Evolutionary conservation across 441 rosid species (phyloP).

Genomic region (Euphorbia celastroides): DNA sequence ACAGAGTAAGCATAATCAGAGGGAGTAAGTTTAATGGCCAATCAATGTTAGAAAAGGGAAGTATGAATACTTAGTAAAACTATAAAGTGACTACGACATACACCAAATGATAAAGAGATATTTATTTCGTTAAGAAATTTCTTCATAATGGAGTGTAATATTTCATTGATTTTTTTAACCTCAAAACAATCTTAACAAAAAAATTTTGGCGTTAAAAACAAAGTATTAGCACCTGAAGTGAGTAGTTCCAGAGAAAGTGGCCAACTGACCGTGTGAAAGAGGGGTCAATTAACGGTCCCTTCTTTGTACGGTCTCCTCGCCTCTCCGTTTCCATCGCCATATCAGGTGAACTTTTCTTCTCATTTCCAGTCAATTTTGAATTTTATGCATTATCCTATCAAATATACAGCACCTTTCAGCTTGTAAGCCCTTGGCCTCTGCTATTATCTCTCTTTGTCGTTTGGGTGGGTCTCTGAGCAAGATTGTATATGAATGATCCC

Average conservation of each 20-base stretch:
- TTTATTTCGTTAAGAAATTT: too few species aligned
- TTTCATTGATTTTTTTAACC: too few species aligned
- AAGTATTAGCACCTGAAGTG: too few species aligned
- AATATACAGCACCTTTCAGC: neutral
- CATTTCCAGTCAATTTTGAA: neutral
- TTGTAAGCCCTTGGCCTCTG: neutral
- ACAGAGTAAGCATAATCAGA: too few species aligned
- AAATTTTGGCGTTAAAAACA: too few species aligned
- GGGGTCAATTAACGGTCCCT: neutral
- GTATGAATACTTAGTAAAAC: too few species aligned
- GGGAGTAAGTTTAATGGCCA: too few species aligned
- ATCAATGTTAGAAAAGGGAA: too few species aligned
- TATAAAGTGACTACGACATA: too few species aligned
- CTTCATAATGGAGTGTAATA: too few species aligned
- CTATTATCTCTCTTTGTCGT: neutral
- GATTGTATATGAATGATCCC: neutral
- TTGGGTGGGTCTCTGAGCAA: conserved; percentile 10
- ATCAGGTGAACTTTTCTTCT: neutral
- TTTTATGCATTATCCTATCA: neutral
- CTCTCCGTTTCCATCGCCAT: neutral
- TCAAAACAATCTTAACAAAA: too few species aligned
- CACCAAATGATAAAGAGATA: too few species aligned
- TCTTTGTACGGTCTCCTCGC: neutral
- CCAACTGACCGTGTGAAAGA: neutral
- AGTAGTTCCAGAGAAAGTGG: neutral